Evolutionary conservation across 2,329 filamentous ascomycete genomes (phyloP), one percentile per base, ranked within the genome.

Genomic region (Chaetomium olivaceum): DNA sequence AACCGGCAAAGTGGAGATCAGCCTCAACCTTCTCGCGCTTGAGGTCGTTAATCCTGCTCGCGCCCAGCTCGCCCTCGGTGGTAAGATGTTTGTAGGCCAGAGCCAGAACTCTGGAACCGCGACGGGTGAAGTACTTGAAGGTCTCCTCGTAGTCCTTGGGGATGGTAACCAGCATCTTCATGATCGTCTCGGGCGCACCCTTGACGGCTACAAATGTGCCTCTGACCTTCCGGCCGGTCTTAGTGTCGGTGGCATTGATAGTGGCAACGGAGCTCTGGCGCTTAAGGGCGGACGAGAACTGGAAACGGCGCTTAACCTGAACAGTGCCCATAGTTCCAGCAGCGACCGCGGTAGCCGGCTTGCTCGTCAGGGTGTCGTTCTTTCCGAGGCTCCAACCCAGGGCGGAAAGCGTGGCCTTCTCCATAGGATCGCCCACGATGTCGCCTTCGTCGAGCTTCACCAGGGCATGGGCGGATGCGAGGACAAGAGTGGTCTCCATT

Each of bases 391-490:
- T 89, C 95, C 95, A 99, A 62, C 94, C 93, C 12, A 99, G 88
- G 63, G 94, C 93, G 58, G 85, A 82, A 31, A 99, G 82, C 1
- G 95, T 98, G 54, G 95, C 95, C 80, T 98, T 98, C 76, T 99
- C 95, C 95, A 99, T 99, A 2, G 95, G 95, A 75, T 99, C 95
- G 73, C 95, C 95, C 54, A 99, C 95, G 71, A 98, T 90, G 14
- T 99, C 95, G 23, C 95, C 95, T 76, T 99, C 95, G 71, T 99
- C 95, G 19, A 99, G 85, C 76, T 94, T 97, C 58, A 99, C 96
- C 31, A 99, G 83, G 51, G 95, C 95, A 76, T 99, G 95, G 2
- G 95, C 95, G 14, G 93, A 96, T 51, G 95, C 94, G 62, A 99
- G 87, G 61, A 98, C 95, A 64, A 99, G 83, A 9, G 93, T 96